A percentile compares a stretch with the other conserved stretches of the same genome.
Evolutionary conservation across 2,329 filamentous ascomycete species (phyloP).

Genomic region (Karstenula rhodostoma): DNA sequence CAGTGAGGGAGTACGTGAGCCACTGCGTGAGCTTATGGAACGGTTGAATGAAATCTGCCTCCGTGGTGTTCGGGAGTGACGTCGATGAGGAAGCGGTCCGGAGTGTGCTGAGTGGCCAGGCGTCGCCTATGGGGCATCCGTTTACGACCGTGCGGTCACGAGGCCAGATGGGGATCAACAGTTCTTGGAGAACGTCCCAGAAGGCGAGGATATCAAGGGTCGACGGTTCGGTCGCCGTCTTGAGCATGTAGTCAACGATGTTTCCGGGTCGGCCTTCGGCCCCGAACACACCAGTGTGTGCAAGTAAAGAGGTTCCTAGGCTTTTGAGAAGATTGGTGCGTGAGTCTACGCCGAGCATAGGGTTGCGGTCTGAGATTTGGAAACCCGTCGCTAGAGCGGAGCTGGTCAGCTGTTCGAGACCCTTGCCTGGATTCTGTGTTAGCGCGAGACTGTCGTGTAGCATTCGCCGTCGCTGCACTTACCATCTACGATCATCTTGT

Average conservation of each 20-base stretch:
- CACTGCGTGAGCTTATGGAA: conserved; percentile 93
- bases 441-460: neutral
- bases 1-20: conserved; percentile 93
- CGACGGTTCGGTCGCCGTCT: conserved; percentile 26
- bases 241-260: conserved; percentile 65
- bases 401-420: conserved; percentile 74
- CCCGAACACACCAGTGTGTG: conserved; percentile 78
- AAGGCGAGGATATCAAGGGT: conserved; percentile 77
- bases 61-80: conserved; percentile 47
- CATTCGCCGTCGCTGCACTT: conserved; percentile 61
- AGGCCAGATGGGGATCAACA: conserved; percentile 87
- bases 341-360: conserved; percentile 79
- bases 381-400: conserved; percentile 78
- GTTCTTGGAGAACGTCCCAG: conserved; percentile 88
- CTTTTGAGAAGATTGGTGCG: conserved; percentile 78
- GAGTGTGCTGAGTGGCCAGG: conserved; percentile 86
- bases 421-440: conserved; percentile 52
- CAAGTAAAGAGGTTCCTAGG: conserved; percentile 76
- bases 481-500: conserved; percentile 74
- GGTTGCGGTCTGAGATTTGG: conserved; percentile 81
- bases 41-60: conserved; percentile 73
- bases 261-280: conserved; percentile 83
- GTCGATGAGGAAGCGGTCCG: conserved; percentile 62
- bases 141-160: conserved; percentile 83
- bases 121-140: conserved; percentile 84